These are phyloP conservation scores for Gossypium turneri DNA, from an alignment of 345 rosid species.

Conservation along the genomic window DNA sequence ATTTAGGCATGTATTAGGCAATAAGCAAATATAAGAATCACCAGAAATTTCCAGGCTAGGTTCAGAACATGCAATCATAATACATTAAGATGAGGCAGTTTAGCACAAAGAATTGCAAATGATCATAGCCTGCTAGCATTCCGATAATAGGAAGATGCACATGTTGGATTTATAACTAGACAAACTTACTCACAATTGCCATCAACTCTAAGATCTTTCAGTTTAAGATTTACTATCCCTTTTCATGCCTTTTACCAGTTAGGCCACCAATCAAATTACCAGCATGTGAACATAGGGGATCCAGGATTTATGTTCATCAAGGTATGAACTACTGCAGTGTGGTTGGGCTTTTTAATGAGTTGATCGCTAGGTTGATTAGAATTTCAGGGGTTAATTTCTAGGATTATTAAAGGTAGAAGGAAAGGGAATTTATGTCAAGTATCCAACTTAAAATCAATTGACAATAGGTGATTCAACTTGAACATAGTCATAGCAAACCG, in stretches of 20 bases:
- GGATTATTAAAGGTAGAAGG: neutral
- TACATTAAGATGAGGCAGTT: neutral
- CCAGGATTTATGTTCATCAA: neutral
- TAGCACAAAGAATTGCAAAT: neutral
- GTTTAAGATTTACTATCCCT: neutral
- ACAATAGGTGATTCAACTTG: no score
- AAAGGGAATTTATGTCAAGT: neutral
- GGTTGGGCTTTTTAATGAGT: neutral
- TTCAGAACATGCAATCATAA: neutral
- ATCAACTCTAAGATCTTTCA: neutral
- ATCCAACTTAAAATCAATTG: no score
- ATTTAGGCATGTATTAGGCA: conserved; percentile 27
- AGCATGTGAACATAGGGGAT: neutral
- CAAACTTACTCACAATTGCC: neutral
- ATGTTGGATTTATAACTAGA: neutral
- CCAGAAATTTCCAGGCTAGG: neutral
- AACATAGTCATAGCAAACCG: no score
- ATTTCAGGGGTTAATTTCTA: conserved; percentile 1
- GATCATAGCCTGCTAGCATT: neutral
- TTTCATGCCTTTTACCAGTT: neutral
- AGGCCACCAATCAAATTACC: neutral
- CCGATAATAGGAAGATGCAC: neutral
- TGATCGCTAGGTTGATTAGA: neutral
- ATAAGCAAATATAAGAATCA: conserved; percentile 17
- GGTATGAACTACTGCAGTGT: neutral